These are phyloP conservation scores for Acaromyces ingoldii DNA, from an alignment of 1,284 basidiomycete species.

Conservation along the genomic window DNA sequence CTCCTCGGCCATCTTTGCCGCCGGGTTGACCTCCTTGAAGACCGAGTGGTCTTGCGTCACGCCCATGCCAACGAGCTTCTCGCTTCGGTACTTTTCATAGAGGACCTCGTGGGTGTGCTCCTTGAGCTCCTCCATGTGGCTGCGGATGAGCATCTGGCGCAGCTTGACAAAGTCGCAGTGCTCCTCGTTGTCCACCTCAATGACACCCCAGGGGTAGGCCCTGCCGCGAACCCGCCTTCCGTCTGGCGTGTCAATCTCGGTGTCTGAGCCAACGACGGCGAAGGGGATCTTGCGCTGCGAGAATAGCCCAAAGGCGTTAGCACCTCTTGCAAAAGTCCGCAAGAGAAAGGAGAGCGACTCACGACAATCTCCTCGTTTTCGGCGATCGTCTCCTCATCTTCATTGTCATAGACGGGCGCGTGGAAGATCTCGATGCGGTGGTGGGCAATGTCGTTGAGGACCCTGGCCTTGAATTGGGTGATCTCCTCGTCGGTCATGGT, in stretches of 20 bases:
- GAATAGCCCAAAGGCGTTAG: neutral
- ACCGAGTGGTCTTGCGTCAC: conserved; percentile 49
- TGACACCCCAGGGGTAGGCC: conserved; percentile 49
- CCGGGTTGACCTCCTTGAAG: conserved; percentile 47
- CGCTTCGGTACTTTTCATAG: conserved; percentile 48
- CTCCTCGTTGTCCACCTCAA: conserved; percentile 50
- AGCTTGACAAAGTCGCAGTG: conserved; percentile 52
- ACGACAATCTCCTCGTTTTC: conserved; percentile 47
- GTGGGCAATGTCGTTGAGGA: conserved; percentile 47
- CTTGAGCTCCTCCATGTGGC: conserved; percentile 51
- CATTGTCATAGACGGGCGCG: conserved; percentile 42
- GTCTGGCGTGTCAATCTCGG: conserved; percentile 46
- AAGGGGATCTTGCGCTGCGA: conserved; percentile 45
- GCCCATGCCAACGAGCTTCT: conserved; percentile 45
- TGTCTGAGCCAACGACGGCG: conserved; percentile 47
- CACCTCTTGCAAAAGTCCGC: too few relatives aligned
- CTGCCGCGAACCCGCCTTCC: conserved; percentile 47
- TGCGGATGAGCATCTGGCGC: conserved; percentile 51
- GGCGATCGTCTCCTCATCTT: conserved; percentile 48
- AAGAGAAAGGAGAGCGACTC: too few relatives aligned
- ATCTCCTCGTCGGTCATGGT: conserved; percentile 48
- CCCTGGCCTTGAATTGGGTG: conserved; percentile 42
- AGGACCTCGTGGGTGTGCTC: conserved; percentile 46
- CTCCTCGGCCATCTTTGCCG: conserved; percentile 49
- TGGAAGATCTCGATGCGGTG: conserved; percentile 49